phyloP scores from a whole-genome alignment of 306 rosid species.

The Acmispon strigosus region DNA sequence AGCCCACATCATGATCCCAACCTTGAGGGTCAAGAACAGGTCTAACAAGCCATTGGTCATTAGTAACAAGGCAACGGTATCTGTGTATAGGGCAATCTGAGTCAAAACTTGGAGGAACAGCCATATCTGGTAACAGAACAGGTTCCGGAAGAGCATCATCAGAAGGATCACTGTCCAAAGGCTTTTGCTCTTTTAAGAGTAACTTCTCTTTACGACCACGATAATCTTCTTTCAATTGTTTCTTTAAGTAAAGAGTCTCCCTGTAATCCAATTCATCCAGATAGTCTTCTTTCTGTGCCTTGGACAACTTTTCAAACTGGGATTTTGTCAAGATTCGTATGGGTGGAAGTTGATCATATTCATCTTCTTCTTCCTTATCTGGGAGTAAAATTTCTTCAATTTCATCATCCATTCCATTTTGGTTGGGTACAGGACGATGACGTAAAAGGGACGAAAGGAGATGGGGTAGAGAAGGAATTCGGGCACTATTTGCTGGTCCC shows the following conservation, averaged over 20 bases:
- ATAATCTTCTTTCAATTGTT: slow-evolving; percentile 78
- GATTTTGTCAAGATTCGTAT: slow-evolving; percentile 69
- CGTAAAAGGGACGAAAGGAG: slow-evolving; percentile 79
- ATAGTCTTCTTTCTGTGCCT: slow-evolving; percentile 62
- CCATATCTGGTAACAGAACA: slow-evolving; percentile 75
- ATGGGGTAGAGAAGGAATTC: slow-evolving; percentile 85
- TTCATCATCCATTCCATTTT: slow-evolving; percentile 44
- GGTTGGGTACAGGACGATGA: slow-evolving; percentile 32
- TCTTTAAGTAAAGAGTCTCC: slow-evolving; percentile 86
- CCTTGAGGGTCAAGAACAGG: slow-evolving; percentile 96
- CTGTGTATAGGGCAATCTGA: slow-evolving; percentile 57
- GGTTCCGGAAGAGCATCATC: slow-evolving; percentile 56
- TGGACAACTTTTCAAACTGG: slow-evolving; percentile 73
- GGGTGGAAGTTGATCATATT: slow-evolving; percentile 80
- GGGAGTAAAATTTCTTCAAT: slow-evolving; percentile 47
- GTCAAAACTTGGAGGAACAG: slow-evolving; percentile 74
- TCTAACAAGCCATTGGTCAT: slow-evolving; percentile 75
- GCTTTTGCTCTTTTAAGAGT: slow-evolving; percentile 30
- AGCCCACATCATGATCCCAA: slow-evolving; percentile 93
- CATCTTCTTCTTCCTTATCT: slow-evolving; percentile 63
- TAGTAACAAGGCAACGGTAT: slow-evolving; percentile 64
- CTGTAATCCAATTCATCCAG: slow-evolving; percentile 91
- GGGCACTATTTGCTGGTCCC: slow-evolving; percentile 48
- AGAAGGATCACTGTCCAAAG: slow-evolving; percentile 28
- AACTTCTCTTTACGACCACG: slow-evolving; percentile 41